Evolutionary conservation across 129 eudicot genomes (phyloP).

Genomic region (Flaveria robusta): DNA sequence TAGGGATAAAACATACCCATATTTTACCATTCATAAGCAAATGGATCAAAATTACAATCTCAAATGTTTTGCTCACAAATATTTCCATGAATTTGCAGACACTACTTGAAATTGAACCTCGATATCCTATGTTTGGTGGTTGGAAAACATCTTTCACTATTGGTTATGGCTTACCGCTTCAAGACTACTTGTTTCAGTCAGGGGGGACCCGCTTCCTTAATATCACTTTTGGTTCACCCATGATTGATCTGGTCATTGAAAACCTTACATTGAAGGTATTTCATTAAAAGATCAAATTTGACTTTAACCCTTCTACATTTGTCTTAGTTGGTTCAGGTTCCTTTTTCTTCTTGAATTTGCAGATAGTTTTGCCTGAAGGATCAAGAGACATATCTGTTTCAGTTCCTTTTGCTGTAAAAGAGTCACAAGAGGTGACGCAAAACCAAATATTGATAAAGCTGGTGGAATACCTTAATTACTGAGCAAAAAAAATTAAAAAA

Average conservation of each 20-base stretch:
- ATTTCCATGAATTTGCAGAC: conserved; percentile 58
- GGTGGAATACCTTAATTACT: background rate
- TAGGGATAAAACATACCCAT: background rate
- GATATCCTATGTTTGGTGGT: conserved; percentile 98
- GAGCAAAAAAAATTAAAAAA: background rate
- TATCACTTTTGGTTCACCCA: conserved; percentile 78
- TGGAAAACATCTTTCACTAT: conserved; percentile 95
- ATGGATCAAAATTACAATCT: background rate
- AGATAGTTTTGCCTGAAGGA: conserved; percentile 95
- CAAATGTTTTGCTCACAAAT: conserved; percentile 19
- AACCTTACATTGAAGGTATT: conserved; percentile 83
- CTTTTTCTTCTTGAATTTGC: conserved; percentile 23
- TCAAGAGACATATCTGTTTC: conserved; percentile 79
- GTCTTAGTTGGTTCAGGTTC: conserved; percentile 14
- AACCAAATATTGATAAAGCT: background rate
- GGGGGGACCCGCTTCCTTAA: conserved; percentile 75
- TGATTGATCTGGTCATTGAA: conserved; percentile 71
- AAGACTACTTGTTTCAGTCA: conserved; percentile 74
- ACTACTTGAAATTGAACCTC: conserved; percentile 85
- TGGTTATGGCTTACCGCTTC: conserved; percentile 91
- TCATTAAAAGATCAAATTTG: conserved; percentile 14
- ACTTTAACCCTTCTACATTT: conserved; percentile 4
- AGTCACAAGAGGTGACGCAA: conserved; percentile 66
- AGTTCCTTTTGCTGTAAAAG: conserved; percentile 72
- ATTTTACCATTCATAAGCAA: background rate